A percentile compares a stretch with the other conserved stretches of the same genome.
Evolutionary conservation across 2,329 filamentous ascomycete genomes (phyloP).

Genomic region (Colletotrichum tofieldiae): DNA sequence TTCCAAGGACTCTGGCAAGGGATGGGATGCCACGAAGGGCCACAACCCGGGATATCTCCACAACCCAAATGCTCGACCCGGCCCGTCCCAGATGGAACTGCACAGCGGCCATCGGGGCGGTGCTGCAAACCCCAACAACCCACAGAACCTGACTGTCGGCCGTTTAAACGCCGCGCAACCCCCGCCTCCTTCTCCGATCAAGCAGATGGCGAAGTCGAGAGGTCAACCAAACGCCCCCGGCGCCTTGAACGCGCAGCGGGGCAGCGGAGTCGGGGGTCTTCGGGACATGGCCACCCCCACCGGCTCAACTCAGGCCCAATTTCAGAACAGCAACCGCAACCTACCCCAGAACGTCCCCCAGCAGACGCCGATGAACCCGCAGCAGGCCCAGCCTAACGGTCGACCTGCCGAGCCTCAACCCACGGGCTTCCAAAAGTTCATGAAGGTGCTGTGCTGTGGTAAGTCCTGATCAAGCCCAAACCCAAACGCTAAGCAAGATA

Average conservation of each 20-base stretch:
- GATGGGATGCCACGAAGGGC: constrained; percentile 83
- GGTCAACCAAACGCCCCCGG: constrained; percentile 84
- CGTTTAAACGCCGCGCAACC: constrained; percentile 96
- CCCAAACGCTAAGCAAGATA: too few relatives aligned
- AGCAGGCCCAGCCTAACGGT: constrained; percentile 68
- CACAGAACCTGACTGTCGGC: constrained; percentile 80
- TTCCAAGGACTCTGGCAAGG: constrained; percentile 85
- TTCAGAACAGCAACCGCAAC: constrained; percentile 95
- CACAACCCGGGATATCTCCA: constrained; percentile 79
- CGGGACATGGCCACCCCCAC: constrained; percentile 87
- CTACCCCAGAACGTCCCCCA: constrained; percentile 77
- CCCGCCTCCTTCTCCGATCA: constrained; percentile 88
- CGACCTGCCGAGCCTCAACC: constrained; percentile 79
- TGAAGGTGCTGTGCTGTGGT: constrained; percentile 94
- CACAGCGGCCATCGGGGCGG: constrained; percentile 80
- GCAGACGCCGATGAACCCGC: constrained; percentile 70
- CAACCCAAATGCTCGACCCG: constrained; percentile 83
- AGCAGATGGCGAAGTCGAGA: constrained; percentile 83
- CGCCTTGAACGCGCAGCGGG: constrained; percentile 82
- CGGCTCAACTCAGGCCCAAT: constrained; percentile 94
- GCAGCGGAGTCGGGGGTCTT: constrained; percentile 80
- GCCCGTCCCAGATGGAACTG: constrained; percentile 87
- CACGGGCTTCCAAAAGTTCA: constrained; percentile 90
- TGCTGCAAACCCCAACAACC: constrained; percentile 76
- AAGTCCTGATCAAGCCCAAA: constrained; percentile 42